Base-by-base conservation (phyloP, 495 filamentous ascomycete genomes). In the Cairneyella variabilis region DNA sequence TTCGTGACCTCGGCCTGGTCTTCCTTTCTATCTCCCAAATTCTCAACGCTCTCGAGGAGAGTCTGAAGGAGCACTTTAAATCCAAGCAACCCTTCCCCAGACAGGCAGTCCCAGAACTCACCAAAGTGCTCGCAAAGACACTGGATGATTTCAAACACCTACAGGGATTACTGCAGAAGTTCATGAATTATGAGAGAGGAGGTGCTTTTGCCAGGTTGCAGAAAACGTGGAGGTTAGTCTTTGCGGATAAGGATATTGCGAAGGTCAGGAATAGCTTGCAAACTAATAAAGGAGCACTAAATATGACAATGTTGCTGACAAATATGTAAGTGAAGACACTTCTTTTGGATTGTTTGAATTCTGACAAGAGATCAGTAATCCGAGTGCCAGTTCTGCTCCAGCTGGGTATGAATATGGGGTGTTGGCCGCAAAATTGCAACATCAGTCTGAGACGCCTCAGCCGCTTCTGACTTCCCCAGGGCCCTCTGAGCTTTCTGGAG, bases 271-370 rank as follows among this genome's bases (percentile, higher is more conserved):
- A 18, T 3, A n/a, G 17, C 18, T 51, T 51, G 48, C 48, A 39
- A 6, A 17, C 17, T 1, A 51, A 25, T 16, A 51, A 40, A 26
- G 48, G 48, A 20, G 48, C 48, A 17, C 22, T 51, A 12, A 40
- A 18, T 4, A 51, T 51, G 48, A 23, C 36, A 14, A 40, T 51
- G 32, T 27, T 51, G 14, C n/a, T 51, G 14, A 40, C 32, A 25
- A 48, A 48, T 37, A 48, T 48, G 46, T 48, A 48, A 36, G 46
- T 37, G n/a, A n/a, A n/a, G n/a, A n/a, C n/a, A n/a, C n/a, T n/a
- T n/a, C n/a, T n/a, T n/a, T n/a, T n/a, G n/a, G n/a, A n/a, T n/a
- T n/a, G n/a, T n/a, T n/a, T n/a, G n/a, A n/a, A n/a, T n/a, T n/a
- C n/a, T n/a, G n/a, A n/a, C 16, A 27, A 20, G 18, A 36, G n/a